Conservation (phyloP, 148 eudicot genomes). For the Amaranthus palmeri region DNA sequence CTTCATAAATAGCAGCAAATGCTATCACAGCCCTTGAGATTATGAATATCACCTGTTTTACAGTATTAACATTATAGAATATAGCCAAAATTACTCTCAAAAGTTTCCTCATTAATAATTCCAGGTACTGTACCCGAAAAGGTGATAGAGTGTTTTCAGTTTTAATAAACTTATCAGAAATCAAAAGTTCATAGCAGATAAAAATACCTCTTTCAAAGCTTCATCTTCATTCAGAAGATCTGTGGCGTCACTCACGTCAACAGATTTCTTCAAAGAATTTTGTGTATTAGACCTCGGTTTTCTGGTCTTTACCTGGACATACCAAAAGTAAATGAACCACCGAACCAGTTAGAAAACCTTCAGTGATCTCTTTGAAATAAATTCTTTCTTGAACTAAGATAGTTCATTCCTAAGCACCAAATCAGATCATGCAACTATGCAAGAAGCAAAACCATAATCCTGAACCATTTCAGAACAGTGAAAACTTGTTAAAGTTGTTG, state of each 20-base stretch:
- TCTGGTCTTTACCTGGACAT: slow-evolving; percentile 41
- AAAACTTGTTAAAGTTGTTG: too few relatives aligned
- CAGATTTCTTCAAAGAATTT: slow-evolving; percentile 27
- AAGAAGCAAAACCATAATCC: background rate
- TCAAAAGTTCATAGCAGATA: background rate
- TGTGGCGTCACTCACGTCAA: slow-evolving; percentile 15
- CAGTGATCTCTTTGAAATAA: background rate
- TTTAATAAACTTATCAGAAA: background rate
- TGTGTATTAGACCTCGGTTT: slow-evolving; percentile 38
- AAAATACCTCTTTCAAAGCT: slow-evolving; percentile 58
- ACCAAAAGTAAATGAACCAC: slow-evolving; percentile 6
- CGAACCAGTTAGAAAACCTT: background rate
- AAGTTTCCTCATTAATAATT: background rate
- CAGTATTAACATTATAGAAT: too few relatives aligned
- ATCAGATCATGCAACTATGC: background rate
- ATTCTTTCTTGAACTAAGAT: background rate
- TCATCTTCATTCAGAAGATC: slow-evolving; percentile 62
- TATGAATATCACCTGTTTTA: too few relatives aligned
- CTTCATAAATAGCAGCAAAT: background rate
- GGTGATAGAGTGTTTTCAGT: background rate
- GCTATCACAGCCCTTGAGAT: too few relatives aligned
- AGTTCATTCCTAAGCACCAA: background rate
- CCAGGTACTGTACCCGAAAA: background rate
- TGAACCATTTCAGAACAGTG: background rate
- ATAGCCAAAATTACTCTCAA: too few relatives aligned